Evolutionary conservation across 169 alveolate species (phyloP).

Genomic region (Amoebophrya sp.): DNA sequence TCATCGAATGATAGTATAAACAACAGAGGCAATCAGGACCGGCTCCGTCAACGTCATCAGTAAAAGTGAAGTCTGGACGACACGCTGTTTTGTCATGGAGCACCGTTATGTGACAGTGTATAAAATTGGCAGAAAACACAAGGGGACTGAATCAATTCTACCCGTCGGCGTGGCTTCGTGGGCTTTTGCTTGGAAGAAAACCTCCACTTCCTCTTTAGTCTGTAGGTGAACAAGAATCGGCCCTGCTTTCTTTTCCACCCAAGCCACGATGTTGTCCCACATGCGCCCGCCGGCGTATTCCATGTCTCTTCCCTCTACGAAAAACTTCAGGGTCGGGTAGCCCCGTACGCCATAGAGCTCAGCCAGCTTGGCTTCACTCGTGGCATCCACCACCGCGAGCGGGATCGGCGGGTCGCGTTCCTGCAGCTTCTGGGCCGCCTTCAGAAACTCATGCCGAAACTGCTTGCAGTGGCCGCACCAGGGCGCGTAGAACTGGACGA

Average conservation of each 20-base stretch:
- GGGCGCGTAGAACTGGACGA: slow-evolving; percentile 86
- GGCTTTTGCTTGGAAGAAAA: background rate
- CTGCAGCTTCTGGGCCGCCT: background rate
- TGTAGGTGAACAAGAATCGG: background rate
- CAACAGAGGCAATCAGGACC: background rate
- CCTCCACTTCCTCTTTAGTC: background rate
- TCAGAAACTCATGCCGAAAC: slow-evolving; percentile 38
- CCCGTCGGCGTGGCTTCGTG: background rate
- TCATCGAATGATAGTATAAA: background rate
- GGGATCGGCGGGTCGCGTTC: background rate
- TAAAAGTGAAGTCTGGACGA: too few relatives aligned
- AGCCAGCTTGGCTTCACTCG: background rate
- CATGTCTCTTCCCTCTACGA: background rate
- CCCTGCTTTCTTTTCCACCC: background rate
- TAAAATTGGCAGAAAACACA: too few relatives aligned
- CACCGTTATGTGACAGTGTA: too few relatives aligned
- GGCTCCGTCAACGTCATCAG: background rate
- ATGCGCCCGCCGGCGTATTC: background rate
- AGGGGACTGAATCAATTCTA: background rate
- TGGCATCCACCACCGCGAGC: background rate
- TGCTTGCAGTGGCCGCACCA: slow-evolving; percentile 89
- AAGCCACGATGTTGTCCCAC: background rate
- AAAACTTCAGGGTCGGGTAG: background rate
- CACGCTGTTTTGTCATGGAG: too few relatives aligned
- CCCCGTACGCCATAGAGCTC: background rate